phyloP scores from a whole-genome alignment of 371 early-diverging fungal genomes.

The Mortierella sp. region DNA sequence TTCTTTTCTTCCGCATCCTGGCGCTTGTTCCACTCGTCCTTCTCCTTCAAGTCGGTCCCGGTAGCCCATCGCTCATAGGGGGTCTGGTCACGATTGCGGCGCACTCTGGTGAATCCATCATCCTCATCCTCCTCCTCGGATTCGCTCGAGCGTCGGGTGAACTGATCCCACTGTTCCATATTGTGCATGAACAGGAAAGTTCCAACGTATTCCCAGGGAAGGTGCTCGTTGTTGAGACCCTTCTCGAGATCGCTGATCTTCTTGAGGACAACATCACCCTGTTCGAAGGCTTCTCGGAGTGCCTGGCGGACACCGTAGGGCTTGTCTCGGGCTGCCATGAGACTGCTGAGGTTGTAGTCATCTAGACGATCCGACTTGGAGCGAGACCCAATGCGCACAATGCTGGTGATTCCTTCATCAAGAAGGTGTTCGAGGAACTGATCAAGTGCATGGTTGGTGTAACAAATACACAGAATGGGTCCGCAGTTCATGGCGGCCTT shows the following conservation, averaged over 20 bases:
- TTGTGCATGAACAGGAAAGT: constrained; percentile 13
- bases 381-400: constrained; percentile 63
- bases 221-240: background rate
- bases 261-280: background rate
- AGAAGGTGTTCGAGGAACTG: constrained; percentile 64
- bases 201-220: constrained; percentile 26
- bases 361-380: constrained; percentile 51
- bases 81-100: background rate
- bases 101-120: background rate
- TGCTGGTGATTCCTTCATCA: constrained; percentile 24
- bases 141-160: background rate
- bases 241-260: constrained; percentile 20
- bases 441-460: constrained; percentile 72
- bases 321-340: constrained; percentile 9
- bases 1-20: background rate
- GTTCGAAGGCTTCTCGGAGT: background rate
- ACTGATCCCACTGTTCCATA: constrained; percentile 7
- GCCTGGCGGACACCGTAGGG: constrained; percentile 22
- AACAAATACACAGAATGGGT: constrained; percentile 65
- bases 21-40: background rate
- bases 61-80: constrained; percentile 5
- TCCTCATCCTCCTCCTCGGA: background rate
- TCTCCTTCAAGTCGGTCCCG: background rate
- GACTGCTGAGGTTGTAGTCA: constrained; percentile 34
- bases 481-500: constrained; percentile 22